Conservation (phyloP, 202 grass and related monocot genomes). For the Schoenoplectus triqueter region DNA sequence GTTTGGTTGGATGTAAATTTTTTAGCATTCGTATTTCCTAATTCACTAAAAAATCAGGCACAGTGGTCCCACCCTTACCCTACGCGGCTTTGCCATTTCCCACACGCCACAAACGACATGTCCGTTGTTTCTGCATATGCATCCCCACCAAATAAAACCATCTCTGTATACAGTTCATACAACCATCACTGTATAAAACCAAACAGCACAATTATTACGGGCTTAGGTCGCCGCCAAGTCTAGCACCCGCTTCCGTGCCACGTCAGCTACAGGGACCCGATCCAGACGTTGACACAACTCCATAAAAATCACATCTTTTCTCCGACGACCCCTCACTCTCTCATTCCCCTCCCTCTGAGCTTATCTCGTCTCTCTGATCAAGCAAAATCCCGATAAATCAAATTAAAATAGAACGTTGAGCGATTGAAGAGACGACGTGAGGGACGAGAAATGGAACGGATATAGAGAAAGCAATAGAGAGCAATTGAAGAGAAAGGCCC, state of each 20-base stretch:
- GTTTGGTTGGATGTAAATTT: neutral
- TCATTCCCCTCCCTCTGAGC: conserved; percentile 25
- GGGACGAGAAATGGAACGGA: neutral
- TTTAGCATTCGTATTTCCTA: too few species aligned
- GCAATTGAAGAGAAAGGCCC: neutral
- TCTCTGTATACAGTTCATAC: neutral
- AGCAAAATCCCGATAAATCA: conserved; percentile 3
- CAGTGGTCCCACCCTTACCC: too few species aligned
- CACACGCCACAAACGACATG: neutral
- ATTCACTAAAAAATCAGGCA: too few species aligned
- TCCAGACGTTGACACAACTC: conserved; percentile 33
- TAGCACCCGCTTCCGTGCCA: conserved; percentile 2
- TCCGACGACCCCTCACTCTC: neutral
- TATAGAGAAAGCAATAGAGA: neutral
- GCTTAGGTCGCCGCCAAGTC: conserved; percentile 27
- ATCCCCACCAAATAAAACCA: neutral
- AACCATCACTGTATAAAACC: neutral
- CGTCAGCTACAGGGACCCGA: conserved; percentile 26
- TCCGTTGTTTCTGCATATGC: neutral
- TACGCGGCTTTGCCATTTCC: neutral
- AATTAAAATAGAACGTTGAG: neutral
- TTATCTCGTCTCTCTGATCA: conserved; percentile 23
- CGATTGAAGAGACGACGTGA: neutral
- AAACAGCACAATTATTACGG: conserved; percentile 24
- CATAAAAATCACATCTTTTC: conserved; percentile 35